Base-by-base conservation (phyloP, 2,329 filamentous ascomycete genomes). In the Xylaria digitata region DNA sequence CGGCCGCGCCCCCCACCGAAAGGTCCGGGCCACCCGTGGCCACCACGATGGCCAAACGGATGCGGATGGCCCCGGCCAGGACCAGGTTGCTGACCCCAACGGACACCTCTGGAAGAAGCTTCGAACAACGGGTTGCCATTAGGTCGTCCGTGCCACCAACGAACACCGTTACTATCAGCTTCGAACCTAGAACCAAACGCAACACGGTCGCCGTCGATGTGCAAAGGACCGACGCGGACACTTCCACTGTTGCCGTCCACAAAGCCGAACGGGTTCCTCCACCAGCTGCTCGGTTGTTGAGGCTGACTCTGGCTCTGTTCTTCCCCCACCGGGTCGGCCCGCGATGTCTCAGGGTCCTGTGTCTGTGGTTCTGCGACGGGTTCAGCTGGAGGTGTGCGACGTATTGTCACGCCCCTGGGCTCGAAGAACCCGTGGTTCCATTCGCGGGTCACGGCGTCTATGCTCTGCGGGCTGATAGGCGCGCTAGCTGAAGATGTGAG, bases 361-460 rank as follows among this genome's bases (percentile, higher is more conserved):
- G 61, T 68, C 42, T 50, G 61, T 7, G 52, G 2, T 21, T 40
- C 45, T 2, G 72, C 17, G 65, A 67, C 19, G 69, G 72, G 9
- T 54, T 57, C 30, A 11, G 62, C 30, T 21, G 70, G 61, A 1
- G 69, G 70, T 21, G 75, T 67, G 3, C 83, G 71, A 0, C 73
- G 75, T 46, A 89, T 79, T 2, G 71, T 75, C 9, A 88, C 76
- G 15, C 83, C 83, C 11, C 86, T 78, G 1, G 84, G 85, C 0
- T 71, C 76, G 65, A 89, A 89, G 75, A 89, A 88, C 3, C 82
- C 81, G 2, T 81, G 79, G 69, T 89, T 89, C 86, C 87, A 89
- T 70, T 87, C 83, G 52, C 78, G 73, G 1, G 86, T 78, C 0
- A 82, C 83, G 1, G 76, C 76, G 19, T 83, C 80, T 6, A 80